Evolutionary conservation across 768 basidiomycete genomes (phyloP).

Genomic region (Lactifluus piperatus): DNA sequence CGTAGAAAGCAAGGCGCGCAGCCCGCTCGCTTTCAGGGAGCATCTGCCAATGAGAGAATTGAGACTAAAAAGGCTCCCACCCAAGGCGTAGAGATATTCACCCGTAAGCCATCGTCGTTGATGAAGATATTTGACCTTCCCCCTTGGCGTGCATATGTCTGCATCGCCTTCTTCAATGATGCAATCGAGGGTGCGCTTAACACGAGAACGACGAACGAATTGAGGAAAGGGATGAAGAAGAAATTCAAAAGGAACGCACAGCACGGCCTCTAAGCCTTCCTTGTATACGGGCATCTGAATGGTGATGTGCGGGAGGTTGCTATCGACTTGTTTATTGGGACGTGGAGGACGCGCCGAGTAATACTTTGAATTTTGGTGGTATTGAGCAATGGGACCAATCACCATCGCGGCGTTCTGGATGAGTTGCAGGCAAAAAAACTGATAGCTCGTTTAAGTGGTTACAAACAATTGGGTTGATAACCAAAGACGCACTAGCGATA

Average conservation of each 20-base stretch:
- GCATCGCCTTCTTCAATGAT: conserved; percentile 51
- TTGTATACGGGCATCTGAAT: conserved; percentile 56
- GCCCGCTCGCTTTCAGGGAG: conserved; percentile 39
- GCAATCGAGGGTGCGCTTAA: conserved; percentile 39
- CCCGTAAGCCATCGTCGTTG: conserved; percentile 55
- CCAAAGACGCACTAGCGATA: conserved; percentile 33
- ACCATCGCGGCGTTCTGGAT: conserved; percentile 33
- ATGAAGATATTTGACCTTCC: conserved; percentile 50
- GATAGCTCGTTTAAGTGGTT: neutral
- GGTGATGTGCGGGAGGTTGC: conserved; percentile 39
- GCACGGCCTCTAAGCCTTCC: conserved; percentile 42
- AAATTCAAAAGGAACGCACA: conserved; percentile 29
- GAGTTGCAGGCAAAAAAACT: conserved; percentile 37
- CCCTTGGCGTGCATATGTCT: conserved; percentile 58
- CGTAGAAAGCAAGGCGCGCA: conserved; percentile 44
- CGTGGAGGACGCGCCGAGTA: conserved; percentile 39
- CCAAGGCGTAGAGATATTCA: conserved; percentile 15
- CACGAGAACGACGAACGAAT: neutral
- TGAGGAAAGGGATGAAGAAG: neutral
- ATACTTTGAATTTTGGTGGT: conserved; percentile 43
- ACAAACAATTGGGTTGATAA: neutral
- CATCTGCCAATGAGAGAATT: conserved; percentile 17
- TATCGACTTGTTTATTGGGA: conserved; percentile 37
- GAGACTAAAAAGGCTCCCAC: neutral
- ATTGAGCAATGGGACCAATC: conserved; percentile 46